phyloP scores from a whole-genome alignment of 192 early-diverging fungal species.

The Dispira parvispora region DNA sequence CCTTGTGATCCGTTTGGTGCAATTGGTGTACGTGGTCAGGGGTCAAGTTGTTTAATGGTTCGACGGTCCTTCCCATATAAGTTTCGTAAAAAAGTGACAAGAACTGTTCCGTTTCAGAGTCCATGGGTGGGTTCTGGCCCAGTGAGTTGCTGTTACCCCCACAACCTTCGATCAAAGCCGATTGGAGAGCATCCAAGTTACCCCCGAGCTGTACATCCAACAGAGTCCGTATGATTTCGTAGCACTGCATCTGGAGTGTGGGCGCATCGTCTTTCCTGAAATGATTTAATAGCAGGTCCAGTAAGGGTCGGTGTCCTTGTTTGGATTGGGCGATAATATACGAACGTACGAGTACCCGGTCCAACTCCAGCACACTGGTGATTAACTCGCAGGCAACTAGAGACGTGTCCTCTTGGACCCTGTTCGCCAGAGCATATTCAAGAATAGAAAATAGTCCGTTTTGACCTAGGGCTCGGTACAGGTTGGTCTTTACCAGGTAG shows the following conservation, averaged over 20 bases:
- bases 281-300: slow-evolving; percentile 47
- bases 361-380: slow-evolving; percentile 55
- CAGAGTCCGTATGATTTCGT: slow-evolving; percentile 56
- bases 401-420: slow-evolving; percentile 31
- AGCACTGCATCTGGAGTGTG: slow-evolving; percentile 48
- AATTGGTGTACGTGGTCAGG: slow-evolving; percentile 17
- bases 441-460: slow-evolving; percentile 69
- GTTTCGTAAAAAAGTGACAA: slow-evolving; percentile 61
- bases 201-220: slow-evolving; percentile 37
- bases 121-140: slow-evolving; percentile 13
- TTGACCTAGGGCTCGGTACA: slow-evolving; percentile 52
- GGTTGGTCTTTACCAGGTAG: slow-evolving; percentile 30
- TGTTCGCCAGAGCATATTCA: slow-evolving; percentile 42
- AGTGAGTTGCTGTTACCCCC: slow-evolving; percentile 8
- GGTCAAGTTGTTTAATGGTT: slow-evolving; percentile 37
- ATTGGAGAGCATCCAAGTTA: slow-evolving; percentile 14
- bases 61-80: slow-evolving; percentile 38
- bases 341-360: slow-evolving; percentile 55
- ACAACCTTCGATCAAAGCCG: slow-evolving; percentile 12
- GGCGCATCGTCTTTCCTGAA: slow-evolving; percentile 41
- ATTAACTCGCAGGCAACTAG: slow-evolving; percentile 53
- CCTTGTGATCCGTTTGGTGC: slow-evolving; percentile 9
- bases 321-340: slow-evolving; percentile 45
- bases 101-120: slow-evolving; percentile 56
- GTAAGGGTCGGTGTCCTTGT: slow-evolving; percentile 30